These are phyloP conservation scores for slime mould (Dictyostelium discoideum) DNA, from an alignment of 78 protist species.

Conservation along the genomic window DNA sequence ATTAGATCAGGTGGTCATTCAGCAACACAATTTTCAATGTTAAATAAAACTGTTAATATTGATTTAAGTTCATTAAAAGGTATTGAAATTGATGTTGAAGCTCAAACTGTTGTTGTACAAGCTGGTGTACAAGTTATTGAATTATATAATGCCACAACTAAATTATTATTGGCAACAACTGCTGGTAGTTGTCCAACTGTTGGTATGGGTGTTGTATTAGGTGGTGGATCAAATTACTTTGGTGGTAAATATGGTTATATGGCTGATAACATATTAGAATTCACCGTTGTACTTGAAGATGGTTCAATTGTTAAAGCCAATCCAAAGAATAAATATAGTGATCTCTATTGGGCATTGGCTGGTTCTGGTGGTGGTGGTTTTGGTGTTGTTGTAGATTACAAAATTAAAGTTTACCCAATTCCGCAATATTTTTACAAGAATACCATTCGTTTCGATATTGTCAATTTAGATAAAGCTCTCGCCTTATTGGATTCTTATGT, in stretches of 20 bases:
- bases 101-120: neutral
- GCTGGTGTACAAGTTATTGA: constrained; percentile 3
- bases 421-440: neutral
- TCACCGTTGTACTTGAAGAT: neutral
- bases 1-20: constrained; percentile 61
- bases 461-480: neutral
- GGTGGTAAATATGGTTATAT: constrained; percentile 16
- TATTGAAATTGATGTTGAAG: neutral
- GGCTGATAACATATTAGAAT: constrained; percentile 21
- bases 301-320: constrained; percentile 3
- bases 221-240: constrained; percentile 54
- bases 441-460: neutral
- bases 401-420: neutral
- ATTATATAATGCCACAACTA: neutral
- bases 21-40: neutral
- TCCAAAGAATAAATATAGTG: neutral
- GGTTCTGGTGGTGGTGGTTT: constrained; percentile 36
- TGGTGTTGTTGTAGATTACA: constrained; percentile 3
- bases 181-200: constrained; percentile 70
- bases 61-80: constrained; percentile 27
- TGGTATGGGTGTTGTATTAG: neutral
- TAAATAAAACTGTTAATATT: constrained; percentile 9
- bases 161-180: neutral
- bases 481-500: neutral
- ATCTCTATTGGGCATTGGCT: constrained; percentile 8